These are phyloP conservation scores for Myxozyma monticola DNA, from an alignment of 805 yeast genomes.

Conservation along the genomic window DNA sequence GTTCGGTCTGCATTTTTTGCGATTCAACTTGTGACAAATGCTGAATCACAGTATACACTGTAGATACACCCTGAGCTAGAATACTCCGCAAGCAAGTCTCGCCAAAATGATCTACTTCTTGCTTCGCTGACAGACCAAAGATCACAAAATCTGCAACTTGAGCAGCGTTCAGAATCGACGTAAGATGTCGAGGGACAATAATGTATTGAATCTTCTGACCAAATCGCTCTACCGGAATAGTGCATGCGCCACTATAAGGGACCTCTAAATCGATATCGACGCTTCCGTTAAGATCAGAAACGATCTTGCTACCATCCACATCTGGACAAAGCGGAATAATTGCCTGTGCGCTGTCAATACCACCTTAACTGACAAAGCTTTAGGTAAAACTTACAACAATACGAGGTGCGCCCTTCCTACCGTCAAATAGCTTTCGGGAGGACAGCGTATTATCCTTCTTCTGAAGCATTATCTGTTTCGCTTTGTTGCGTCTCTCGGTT, in stretches of 20 bases:
- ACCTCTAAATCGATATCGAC: slow-evolving; percentile 28
- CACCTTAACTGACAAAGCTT: not conserved
- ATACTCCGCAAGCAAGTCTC: slow-evolving; percentile 88
- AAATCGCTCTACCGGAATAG: slow-evolving; percentile 54
- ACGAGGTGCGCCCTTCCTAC: slow-evolving; percentile 76
- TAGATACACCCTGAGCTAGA: slow-evolving; percentile 88
- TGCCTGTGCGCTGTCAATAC: slow-evolving; percentile 37
- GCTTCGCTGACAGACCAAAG: slow-evolving; percentile 82
- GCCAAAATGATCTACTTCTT: slow-evolving; percentile 82
- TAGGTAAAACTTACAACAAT: slow-evolving; percentile 48
- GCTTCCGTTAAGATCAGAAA: slow-evolving; percentile 32
- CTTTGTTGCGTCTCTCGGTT: slow-evolving; percentile 71
- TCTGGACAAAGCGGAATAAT: slow-evolving; percentile 78
- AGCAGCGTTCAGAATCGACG: slow-evolving; percentile 79
- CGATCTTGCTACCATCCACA: slow-evolving; percentile 44
- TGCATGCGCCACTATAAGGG: slow-evolving; percentile 16
- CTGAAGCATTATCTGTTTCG: slow-evolving; percentile 72
- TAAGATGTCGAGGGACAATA: slow-evolving; percentile 69
- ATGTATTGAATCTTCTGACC: slow-evolving; percentile 71
- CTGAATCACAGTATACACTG: slow-evolving; percentile 75
- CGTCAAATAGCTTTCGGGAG: slow-evolving; percentile 73
- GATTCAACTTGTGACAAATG: slow-evolving; percentile 67
- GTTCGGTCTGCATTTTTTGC: slow-evolving; percentile 72
- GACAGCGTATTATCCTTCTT: slow-evolving; percentile 64
- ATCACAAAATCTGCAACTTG: slow-evolving; percentile 86